Evolutionary conservation across 441 rosid genomes (phyloP).

Genomic region (Adansonia grandidieri): DNA sequence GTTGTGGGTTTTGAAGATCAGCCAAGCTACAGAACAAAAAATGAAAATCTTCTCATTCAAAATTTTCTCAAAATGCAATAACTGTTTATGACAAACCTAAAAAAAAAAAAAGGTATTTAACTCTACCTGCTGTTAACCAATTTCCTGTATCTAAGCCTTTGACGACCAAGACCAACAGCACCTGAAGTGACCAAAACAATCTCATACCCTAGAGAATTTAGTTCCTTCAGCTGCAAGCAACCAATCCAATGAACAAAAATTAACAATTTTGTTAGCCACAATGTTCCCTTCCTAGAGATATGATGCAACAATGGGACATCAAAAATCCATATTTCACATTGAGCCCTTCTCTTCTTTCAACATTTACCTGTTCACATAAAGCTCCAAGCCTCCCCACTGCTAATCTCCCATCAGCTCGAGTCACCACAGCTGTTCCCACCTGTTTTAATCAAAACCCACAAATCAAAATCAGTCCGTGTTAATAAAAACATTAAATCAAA

Average conservation of each 20-base stretch:
- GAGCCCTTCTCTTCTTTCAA: neutral
- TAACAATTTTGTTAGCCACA: slow-evolving; percentile 5
- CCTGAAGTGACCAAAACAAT: slow-evolving; percentile 53
- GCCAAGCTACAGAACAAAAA: slow-evolving; percentile 43
- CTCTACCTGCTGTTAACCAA: slow-evolving; percentile 55
- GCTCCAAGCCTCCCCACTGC: slow-evolving; percentile 59
- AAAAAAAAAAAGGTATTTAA: neutral
- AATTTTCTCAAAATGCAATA: neutral
- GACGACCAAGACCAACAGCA: slow-evolving; percentile 56
- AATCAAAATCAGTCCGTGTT: neutral
- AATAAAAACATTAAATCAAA: neutral
- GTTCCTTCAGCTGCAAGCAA: slow-evolving; percentile 47
- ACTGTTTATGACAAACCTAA: neutral
- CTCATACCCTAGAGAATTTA: slow-evolving; percentile 51
- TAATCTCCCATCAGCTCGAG: slow-evolving; percentile 50
- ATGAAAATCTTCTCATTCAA: neutral
- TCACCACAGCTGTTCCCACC: slow-evolving; percentile 63
- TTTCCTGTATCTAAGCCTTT: slow-evolving; percentile 54
- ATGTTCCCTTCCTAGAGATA: neutral
- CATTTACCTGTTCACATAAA: slow-evolving; percentile 52
- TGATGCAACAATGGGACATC: neutral
- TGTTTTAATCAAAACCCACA: slow-evolving; percentile 21
- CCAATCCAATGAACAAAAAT: neutral
- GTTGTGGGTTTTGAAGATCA: slow-evolving; percentile 58
- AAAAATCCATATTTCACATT: slow-evolving; percentile 1